A percentile compares a stretch with the other conserved stretches of the same genome.
Evolutionary conservation across 2,329 filamentous ascomycete genomes (phyloP).

Genomic region (Hypoxylon rubiginosum): DNA sequence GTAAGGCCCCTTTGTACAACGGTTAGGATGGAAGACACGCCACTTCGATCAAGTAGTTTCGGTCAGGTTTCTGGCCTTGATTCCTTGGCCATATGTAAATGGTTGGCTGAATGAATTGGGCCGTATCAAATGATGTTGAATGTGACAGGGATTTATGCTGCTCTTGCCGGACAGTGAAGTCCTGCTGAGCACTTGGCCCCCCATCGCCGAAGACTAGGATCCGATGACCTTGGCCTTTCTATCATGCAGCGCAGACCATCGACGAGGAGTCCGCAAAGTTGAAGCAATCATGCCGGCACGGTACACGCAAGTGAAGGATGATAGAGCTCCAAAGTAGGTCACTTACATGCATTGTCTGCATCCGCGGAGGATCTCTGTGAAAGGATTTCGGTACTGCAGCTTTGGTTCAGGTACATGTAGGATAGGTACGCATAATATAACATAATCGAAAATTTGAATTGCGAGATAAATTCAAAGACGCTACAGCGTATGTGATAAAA

Average conservation of each 20-base stretch:
- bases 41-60: slow-evolving; percentile 38
- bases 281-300: slow-evolving; percentile 3
- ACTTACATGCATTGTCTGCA: slow-evolving; percentile 6
- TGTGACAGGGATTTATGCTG: slow-evolving; percentile 37
- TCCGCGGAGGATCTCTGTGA: slow-evolving; percentile 15
- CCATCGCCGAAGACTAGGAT: slow-evolving; percentile 21
- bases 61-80: slow-evolving; percentile 33
- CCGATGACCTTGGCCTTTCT: slow-evolving; percentile 29
- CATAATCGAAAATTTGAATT: slow-evolving; percentile 11
- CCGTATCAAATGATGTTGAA: slow-evolving; percentile 33
- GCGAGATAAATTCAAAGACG: slow-evolving; percentile 17
- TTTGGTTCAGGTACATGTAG: slow-evolving; percentile 8
- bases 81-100: slow-evolving; percentile 23
- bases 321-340: slow-evolving; percentile 2
- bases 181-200: slow-evolving; percentile 20
- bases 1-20: slow-evolving; percentile 49
- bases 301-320: neutral
- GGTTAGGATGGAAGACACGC: slow-evolving; percentile 40
- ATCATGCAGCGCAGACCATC: slow-evolving; percentile 21
- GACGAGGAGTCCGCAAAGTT: slow-evolving; percentile 9
- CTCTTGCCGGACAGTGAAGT: slow-evolving; percentile 18
- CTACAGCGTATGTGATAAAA: slow-evolving; percentile 37
- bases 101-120: slow-evolving; percentile 32
- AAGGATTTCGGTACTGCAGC: slow-evolving; percentile 7
- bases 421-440: slow-evolving; percentile 19